Conservation (phyloP, 805 yeast genomes). For the Deakozyma indianensis region DNA sequence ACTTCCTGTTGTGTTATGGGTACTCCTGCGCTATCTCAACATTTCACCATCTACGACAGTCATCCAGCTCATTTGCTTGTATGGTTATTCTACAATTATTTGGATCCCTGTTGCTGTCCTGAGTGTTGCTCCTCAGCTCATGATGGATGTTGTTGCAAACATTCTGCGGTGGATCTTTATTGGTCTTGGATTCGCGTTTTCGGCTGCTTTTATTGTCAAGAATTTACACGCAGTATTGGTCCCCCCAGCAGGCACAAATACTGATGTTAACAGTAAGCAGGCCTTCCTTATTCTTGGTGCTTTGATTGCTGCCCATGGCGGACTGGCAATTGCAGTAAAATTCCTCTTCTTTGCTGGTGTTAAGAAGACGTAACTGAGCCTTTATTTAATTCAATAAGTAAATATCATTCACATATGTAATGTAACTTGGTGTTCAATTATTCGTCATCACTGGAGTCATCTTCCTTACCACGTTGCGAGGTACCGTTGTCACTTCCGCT, state of each 20-base stretch:
- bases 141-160: constrained; percentile 28
- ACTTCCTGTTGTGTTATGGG: constrained; percentile 44
- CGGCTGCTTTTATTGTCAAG: constrained; percentile 41
- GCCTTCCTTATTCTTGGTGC: constrained; percentile 24
- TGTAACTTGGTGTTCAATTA: no score
- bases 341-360: constrained; percentile 42
- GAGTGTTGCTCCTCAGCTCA: constrained; percentile 41
- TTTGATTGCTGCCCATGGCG: constrained; percentile 34
- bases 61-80: constrained; percentile 52
- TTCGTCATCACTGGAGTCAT: no score
- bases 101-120: constrained; percentile 77
- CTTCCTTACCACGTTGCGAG: no score
- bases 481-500: no score
- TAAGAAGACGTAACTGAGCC: constrained; percentile 2
- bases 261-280: constrained; percentile 25
- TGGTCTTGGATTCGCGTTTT: constrained; percentile 41
- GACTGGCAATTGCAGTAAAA: constrained; percentile 51
- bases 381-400: background rate
- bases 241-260: constrained; percentile 17
- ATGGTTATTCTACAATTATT: constrained; percentile 69
- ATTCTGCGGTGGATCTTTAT: constrained; percentile 52
- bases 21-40: constrained; percentile 39
- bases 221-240: constrained; percentile 24
- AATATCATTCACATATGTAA: background rate
- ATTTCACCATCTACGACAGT: constrained; percentile 30